These are phyloP conservation scores for Metschnikowia proteae DNA, from an alignment of 805 yeast species.

Conservation along the genomic window DNA sequence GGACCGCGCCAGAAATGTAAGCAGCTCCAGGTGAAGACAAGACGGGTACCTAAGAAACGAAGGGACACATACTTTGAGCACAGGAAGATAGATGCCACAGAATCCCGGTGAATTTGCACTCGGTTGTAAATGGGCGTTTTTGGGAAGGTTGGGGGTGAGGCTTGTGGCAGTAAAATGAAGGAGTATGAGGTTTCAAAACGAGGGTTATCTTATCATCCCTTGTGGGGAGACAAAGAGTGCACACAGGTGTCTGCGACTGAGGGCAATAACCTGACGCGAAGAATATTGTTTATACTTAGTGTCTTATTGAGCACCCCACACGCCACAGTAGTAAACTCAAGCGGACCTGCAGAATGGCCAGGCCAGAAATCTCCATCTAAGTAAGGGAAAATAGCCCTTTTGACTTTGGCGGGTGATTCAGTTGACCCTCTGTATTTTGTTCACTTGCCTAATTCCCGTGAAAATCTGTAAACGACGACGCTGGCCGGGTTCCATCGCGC, in stretches of 20 bases:
- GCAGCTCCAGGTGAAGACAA: background rate
- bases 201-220: slow-evolving; percentile 16
- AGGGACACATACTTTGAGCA: slow-evolving; percentile 1
- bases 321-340: too few relatives aligned
- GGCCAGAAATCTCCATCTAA: too few relatives aligned
- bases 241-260: slow-evolving; percentile 1
- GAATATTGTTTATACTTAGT: background rate
- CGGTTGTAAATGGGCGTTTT: background rate
- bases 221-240: slow-evolving; percentile 15
- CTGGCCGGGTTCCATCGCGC: background rate
- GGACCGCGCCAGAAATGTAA: slow-evolving; percentile 2
- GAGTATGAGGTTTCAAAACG: background rate
- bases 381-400: too few relatives aligned
- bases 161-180: slow-evolving; percentile 4
- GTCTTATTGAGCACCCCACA: too few relatives aligned
- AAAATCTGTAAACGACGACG: background rate
- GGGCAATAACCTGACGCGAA: background rate
- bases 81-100: background rate
- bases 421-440: background rate
- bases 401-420: too few relatives aligned
- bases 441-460: background rate
- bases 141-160: background rate
- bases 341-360: too few relatives aligned
- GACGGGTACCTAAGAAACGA: background rate
- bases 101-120: background rate